phyloP scores from a whole-genome alignment of 2,329 filamentous ascomycete genomes.

The Colletotrichum sp. region DNA sequence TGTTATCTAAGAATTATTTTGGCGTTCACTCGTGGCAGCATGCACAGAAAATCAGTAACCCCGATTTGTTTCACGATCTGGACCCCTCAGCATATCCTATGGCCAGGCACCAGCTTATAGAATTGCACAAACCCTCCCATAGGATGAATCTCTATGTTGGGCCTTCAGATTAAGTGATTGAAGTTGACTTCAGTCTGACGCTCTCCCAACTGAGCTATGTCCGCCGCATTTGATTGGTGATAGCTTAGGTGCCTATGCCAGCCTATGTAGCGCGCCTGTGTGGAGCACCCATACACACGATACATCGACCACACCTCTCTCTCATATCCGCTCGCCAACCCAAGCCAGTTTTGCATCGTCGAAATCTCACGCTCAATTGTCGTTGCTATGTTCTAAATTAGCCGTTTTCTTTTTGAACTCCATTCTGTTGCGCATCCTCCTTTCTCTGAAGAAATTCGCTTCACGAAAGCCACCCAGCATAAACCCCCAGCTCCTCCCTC shows the following conservation, averaged over 20 bases:
- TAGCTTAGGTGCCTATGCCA: rapidly evolving
- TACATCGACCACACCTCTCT: too few relatives aligned
- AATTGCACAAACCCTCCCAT: slow-evolving; percentile 55
- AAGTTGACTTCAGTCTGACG: slow-evolving; percentile 21
- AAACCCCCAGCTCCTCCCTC: slow-evolving; percentile 48
- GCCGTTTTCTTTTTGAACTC: neutral
- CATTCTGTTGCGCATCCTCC: neutral
- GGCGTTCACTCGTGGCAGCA: slow-evolving; percentile 56
- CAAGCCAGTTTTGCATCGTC: neutral
- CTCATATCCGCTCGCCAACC: too few relatives aligned
- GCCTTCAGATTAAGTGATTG: slow-evolving; percentile 19
- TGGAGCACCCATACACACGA: neutral
- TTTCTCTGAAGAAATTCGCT: neutral
- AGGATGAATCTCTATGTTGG: slow-evolving; percentile 60
- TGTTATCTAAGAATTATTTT: slow-evolving; percentile 45
- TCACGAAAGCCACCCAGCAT: slow-evolving; percentile 47
- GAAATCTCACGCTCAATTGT: neutral
- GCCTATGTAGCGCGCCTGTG: rapidly evolving
- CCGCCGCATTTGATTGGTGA: slow-evolving; percentile 1
- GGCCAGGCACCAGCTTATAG: slow-evolving; percentile 51
- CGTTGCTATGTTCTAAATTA: neutral
- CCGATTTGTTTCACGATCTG: slow-evolving; percentile 50
- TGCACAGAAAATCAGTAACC: slow-evolving; percentile 55
- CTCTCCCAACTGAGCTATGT: slow-evolving; percentile 22
- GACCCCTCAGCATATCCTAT: slow-evolving; percentile 42